Conservation (phyloP, 768 basidiomycete species). For the Boletus bicolor region DNA sequence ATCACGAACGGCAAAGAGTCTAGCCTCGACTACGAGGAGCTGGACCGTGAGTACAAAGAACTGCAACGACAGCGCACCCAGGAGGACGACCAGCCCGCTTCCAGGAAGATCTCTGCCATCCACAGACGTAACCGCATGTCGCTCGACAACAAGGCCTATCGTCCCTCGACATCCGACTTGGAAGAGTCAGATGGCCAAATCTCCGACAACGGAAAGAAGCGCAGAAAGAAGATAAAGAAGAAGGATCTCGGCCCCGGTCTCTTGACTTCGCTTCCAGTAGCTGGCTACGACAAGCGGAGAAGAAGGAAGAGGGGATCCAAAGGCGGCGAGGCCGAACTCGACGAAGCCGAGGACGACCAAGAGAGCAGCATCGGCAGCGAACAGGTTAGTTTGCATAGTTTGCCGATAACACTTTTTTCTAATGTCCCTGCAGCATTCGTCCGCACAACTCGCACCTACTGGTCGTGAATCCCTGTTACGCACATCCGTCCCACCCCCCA, state of each 20-base stretch:
- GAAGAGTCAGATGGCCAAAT: slow-evolving; percentile 65
- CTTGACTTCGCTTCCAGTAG: slow-evolving; percentile 63
- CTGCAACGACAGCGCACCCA: slow-evolving; percentile 26
- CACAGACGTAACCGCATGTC: slow-evolving; percentile 64
- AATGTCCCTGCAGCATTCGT: slow-evolving; percentile 21
- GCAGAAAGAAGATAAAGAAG: slow-evolving; percentile 49
- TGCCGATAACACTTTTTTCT: slow-evolving; percentile 9
- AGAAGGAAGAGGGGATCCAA: slow-evolving; percentile 51
- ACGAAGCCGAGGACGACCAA: slow-evolving; percentile 49
- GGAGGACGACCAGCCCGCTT: slow-evolving; percentile 24
- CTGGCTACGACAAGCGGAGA: slow-evolving; percentile 59
- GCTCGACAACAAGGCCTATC: slow-evolving; percentile 78
- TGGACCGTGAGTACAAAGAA: slow-evolving; percentile 63
- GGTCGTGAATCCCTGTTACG: slow-evolving; percentile 32
- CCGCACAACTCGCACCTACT: slow-evolving; percentile 32
- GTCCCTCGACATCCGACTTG: slow-evolving; percentile 59
- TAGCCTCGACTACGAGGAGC: slow-evolving; percentile 77
- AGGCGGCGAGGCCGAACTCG: slow-evolving; percentile 34
- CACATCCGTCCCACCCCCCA: slow-evolving; percentile 38
- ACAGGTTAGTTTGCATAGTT: slow-evolving; percentile 37
- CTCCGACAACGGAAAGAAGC: slow-evolving; percentile 50
- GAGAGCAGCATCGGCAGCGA: slow-evolving; percentile 37
- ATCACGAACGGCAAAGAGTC: slow-evolving; percentile 39
- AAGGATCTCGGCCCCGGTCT: slow-evolving; percentile 52
- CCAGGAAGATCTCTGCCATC: slow-evolving; percentile 33